Base-by-base conservation (phyloP, 2,329 filamentous ascomycete species). In the Neonectria magnoliae region DNA sequence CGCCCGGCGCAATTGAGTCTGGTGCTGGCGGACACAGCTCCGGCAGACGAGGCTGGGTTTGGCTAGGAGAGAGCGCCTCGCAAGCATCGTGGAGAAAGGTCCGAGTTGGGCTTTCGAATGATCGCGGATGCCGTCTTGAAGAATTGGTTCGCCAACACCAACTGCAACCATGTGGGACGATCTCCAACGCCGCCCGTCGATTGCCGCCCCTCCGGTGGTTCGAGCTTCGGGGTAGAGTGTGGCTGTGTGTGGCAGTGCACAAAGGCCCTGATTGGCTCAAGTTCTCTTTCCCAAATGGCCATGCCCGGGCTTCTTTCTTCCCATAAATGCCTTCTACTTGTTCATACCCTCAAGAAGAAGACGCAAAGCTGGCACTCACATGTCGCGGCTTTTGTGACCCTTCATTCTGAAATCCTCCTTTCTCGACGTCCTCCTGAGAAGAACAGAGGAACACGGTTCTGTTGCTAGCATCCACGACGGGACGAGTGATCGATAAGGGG, bases 1-100 rank as follows among this genome's bases (percentile, higher is more conserved):
- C 42, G 78, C 70, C 63, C 83, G 76, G 63, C 76, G 77, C 27
- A 75, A 66, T 64, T 79, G 79, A 42, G 70, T 73, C 57, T 75
- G 76, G n/a, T 78, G 63, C 64, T 76, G 78, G 29, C 76, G 81
- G 55, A 78, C 80, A 69, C 85, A 87, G 72, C 80, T 81, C 55
- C 76, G 79, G 73, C 85, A 87, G 59, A 87, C 72, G 58, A 80
- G 81, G 9, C 76, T 75, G 27, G 78, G 66, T 53, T 70, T 70
- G 13, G 59, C 60, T 13, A 73, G 57, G 13, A 76, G 67, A 20
- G 69, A 65, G 6, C 74, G 72, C 42, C 72, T 71, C 31, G 72
- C 68, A 36, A 76, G 59, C 76, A 78, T 78, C 29, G 29, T 68
- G 33, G n/a, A 41, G 18, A n/a, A 36, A 18, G 41, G 29, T 22